A percentile compares a stretch with the other conserved stretches of the same genome.
phyloP scores from a whole-genome alignment of 2,329 filamentous ascomycete genomes.

The Camptophora hylomeconis region DNA sequence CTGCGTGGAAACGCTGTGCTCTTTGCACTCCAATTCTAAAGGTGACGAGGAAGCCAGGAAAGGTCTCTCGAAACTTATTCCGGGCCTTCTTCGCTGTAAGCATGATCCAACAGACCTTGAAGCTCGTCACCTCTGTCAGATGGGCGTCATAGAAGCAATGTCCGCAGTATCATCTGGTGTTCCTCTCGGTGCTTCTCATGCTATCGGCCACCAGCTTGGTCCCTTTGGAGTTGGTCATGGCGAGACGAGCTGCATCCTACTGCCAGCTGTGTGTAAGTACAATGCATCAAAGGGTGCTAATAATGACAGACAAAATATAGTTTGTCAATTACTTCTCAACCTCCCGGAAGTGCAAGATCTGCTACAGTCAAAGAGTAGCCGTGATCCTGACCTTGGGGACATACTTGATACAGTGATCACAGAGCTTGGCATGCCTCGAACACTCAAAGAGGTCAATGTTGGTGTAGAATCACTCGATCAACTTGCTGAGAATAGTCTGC shows the following conservation, averaged over 20 bases:
- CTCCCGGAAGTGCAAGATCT: conserved; percentile 25
- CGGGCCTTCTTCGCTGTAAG: conserved; percentile 30
- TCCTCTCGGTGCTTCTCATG: conserved; percentile 38
- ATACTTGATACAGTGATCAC: conserved; percentile 38
- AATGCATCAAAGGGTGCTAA: conserved; percentile 35
- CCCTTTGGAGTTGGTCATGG: conserved; percentile 47
- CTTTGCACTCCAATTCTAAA: conserved; percentile 22
- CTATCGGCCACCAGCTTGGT: conserved; percentile 40
- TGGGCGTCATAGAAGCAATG: conserved; percentile 43
- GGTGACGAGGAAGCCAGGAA: conserved; percentile 26
- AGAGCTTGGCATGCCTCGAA: conserved; percentile 41
- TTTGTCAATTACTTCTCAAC: conserved; percentile 28
- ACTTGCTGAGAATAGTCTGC: conserved; percentile 37
- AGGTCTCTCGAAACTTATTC: conserved; percentile 30
- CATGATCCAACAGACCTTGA: conserved; percentile 24
- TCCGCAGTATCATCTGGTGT: conserved; percentile 28
- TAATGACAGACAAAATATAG: conserved; percentile 28
- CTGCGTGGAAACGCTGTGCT: conserved; percentile 43
- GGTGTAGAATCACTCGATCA: conserved; percentile 33
- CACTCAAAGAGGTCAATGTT: conserved; percentile 39
- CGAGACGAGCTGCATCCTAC: conserved; percentile 45
- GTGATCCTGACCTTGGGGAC: conserved; percentile 35
- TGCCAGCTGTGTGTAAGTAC: conserved; percentile 44
- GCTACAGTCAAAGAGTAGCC: conserved; percentile 19
- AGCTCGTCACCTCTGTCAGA: conserved; percentile 34